A percentile compares a stretch with the other conserved stretches of the same genome.
phyloP scores from a whole-genome alignment of 306 rosid species.

The Citrullus colocynthis region DNA sequence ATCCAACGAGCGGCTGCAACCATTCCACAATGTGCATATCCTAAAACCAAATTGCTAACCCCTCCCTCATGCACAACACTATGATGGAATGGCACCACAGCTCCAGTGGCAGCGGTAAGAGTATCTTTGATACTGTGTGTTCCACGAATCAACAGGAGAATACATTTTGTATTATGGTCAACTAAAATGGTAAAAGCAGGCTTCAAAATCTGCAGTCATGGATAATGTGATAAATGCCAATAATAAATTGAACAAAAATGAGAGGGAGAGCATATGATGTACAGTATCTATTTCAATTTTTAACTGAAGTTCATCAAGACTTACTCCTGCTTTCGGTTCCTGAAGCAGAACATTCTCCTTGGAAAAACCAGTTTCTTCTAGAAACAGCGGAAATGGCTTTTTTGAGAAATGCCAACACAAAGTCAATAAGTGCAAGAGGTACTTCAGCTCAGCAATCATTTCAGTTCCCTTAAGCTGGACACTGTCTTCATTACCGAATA shows the following conservation, averaged over 20 bases:
- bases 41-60: constrained; percentile 74
- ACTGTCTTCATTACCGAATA: constrained; percentile 74
- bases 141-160: constrained; percentile 80
- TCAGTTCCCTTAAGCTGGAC: constrained; percentile 52
- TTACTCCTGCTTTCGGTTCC: constrained; percentile 91
- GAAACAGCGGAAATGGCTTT: constrained; percentile 64
- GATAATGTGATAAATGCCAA: neutral
- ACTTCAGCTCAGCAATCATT: constrained; percentile 51
- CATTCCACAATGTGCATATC: constrained; percentile 97
- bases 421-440: constrained; percentile 62
- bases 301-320: constrained; percentile 16
- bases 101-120: constrained; percentile 85
- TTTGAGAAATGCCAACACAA: constrained; percentile 93
- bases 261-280: neutral
- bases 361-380: constrained; percentile 72
- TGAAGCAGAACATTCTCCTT: constrained; percentile 72
- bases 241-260: neutral
- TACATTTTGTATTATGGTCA: constrained; percentile 43
- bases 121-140: constrained; percentile 96
- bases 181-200: constrained; percentile 85
- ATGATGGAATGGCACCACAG: constrained; percentile 88
- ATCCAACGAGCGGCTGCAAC: constrained; percentile 98
- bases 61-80: constrained; percentile 77
- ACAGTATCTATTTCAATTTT: neutral
- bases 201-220: constrained; percentile 67